phyloP scores from a whole-genome alignment of 2,329 filamentous ascomycete genomes.

The Thielaviopsis punctulata region DNA sequence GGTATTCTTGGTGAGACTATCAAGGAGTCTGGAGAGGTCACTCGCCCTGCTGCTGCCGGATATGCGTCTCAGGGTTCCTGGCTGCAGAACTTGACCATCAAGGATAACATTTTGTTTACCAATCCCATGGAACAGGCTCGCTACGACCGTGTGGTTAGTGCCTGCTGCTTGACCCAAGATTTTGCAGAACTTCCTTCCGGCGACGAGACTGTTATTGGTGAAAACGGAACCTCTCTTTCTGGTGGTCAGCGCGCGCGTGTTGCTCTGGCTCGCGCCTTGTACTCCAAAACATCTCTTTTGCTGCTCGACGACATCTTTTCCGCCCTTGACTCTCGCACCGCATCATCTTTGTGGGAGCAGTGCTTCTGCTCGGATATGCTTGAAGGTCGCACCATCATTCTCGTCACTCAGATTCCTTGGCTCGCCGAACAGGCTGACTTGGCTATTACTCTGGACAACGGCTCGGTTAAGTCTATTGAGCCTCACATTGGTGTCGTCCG shows the following conservation, averaged over 20 bases:
- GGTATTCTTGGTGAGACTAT: slow-evolving; percentile 38
- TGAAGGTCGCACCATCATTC: slow-evolving; percentile 33
- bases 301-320: slow-evolving; percentile 44
- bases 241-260: slow-evolving; percentile 40
- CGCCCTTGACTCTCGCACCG: slow-evolving; percentile 41
- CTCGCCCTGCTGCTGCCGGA: slow-evolving; percentile 33
- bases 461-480: slow-evolving; percentile 24
- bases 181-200: slow-evolving; percentile 31
- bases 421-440: slow-evolving; percentile 33
- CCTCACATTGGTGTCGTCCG: slow-evolving; percentile 29
- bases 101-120: slow-evolving; percentile 38
- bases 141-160: slow-evolving; percentile 37
- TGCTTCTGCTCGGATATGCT: slow-evolving; percentile 41
- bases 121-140: slow-evolving; percentile 31
- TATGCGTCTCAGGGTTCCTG: slow-evolving; percentile 41
- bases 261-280: slow-evolving; percentile 38
- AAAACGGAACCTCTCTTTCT: slow-evolving; percentile 37
- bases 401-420: slow-evolving; percentile 40
- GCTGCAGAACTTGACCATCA: slow-evolving; percentile 39
- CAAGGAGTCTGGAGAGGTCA: slow-evolving; percentile 29
- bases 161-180: slow-evolving; percentile 35
- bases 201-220: slow-evolving; percentile 35
- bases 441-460: slow-evolving; percentile 28
- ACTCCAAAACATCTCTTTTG: slow-evolving; percentile 36
- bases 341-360: slow-evolving; percentile 35